Base-by-base conservation (phyloP, 805 yeast species). In the Wickerhamiella bombiphila region DNA sequence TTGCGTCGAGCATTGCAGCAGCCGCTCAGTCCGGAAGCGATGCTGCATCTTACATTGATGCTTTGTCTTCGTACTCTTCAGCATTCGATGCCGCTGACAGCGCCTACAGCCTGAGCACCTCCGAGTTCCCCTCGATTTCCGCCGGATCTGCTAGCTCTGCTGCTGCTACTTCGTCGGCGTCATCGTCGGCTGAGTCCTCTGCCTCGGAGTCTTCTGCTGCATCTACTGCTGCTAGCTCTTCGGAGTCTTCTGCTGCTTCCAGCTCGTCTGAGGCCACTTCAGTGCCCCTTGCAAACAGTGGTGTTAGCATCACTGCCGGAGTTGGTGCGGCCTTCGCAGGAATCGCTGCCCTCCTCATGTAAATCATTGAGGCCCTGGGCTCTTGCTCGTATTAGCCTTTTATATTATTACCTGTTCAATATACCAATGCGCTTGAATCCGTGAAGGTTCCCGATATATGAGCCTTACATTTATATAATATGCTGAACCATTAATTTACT, bases 271-370 rank as follows among this genome's bases (percentile, higher is more conserved):
- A 37, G 5, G 26, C 41, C 29, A 30, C 20, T 21, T 33, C 40
- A 15, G 22, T 14, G 14, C 39, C 36, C 29, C 17, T 37, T 7
- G 19, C 41, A 15, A 22, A 25, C 29, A 22, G 41, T 17, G 33
- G 32, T 19, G 31, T 34, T 16, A 35, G 36, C 14, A 34, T 26
- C 17, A 13, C 37, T 15, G 44, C 36, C 32, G 49, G 48, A 29
- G 40, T 44, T 36, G 45, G 40, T 34, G 53, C 50, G 20, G 48
- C 45, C 31, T 47, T 35, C 33, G 46, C 49, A 35, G 52, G 50
- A 40, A 47, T 31, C 32, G 46, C 42, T 28, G 48, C 49, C 15
- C 37, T 48, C 29, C 48, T 48, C 40, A 28, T 48, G 38, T 48
- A 48, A n/a, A n/a, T n/a, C n/a, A n/a, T n/a, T n/a, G n/a, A n/a